Evolutionary conservation across 139 green algal species (phyloP).

Genomic region (Chlamydomonas sphaeroides): DNA sequence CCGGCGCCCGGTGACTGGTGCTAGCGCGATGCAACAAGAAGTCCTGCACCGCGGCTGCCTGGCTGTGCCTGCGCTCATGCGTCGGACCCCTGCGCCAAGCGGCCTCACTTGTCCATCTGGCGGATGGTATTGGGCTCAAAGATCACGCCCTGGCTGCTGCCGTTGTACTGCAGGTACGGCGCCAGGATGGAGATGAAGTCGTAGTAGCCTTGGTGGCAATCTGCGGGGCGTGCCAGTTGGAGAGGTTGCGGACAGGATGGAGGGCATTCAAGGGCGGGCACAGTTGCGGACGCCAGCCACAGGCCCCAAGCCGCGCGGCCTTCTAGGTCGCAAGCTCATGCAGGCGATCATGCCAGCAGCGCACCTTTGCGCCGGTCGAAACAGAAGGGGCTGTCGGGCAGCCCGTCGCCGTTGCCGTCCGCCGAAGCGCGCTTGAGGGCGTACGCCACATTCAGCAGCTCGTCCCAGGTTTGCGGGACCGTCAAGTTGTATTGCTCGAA

Average conservation of each 20-base stretch:
- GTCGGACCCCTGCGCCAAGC: too few species aligned
- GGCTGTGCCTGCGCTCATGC: too few species aligned
- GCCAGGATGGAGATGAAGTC: constrained; percentile 47
- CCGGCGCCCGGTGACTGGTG: too few species aligned
- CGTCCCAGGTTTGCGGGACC: constrained; percentile 48
- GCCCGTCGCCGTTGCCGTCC: constrained; percentile 41
- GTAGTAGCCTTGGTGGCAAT: constrained; percentile 35
- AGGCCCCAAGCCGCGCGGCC: too few species aligned
- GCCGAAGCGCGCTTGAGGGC: not conserved
- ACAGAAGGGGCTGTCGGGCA: constrained; percentile 41
- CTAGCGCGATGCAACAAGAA: too few species aligned
- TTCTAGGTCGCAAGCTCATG: too few species aligned
- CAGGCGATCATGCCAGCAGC: not conserved
- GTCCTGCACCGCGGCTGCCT: too few species aligned
- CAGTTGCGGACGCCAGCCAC: too few species aligned
- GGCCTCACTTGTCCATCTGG: too few species aligned
- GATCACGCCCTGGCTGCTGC: constrained; percentile 37
- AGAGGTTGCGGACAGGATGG: too few species aligned
- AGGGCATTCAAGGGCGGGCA: too few species aligned
- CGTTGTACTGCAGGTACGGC: constrained; percentile 40
- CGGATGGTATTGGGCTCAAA: constrained; percentile 11
- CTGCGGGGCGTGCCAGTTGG: constrained; percentile 26
- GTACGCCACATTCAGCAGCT: constrained; percentile 31
- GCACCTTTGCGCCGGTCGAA: constrained; percentile 42
- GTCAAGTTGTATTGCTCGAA: constrained; percentile 22